phyloP scores from a whole-genome alignment of 129 eudicot genomes.

The Calendula officinalis region DNA sequence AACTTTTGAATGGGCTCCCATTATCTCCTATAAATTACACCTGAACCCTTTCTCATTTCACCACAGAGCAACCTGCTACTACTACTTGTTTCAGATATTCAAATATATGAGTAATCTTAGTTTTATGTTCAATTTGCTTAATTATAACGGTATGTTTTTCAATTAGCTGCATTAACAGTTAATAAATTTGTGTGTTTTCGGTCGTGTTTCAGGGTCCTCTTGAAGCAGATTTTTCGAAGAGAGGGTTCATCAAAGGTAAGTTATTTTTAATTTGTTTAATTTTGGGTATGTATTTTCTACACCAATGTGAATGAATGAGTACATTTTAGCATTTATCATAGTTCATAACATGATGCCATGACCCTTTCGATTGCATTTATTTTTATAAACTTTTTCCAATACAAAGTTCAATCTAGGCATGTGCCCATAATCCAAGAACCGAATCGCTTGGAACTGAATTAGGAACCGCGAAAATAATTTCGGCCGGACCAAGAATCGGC shows the following conservation, averaged over 20 bases:
- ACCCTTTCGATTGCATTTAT: too few species aligned
- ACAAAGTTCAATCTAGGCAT: too few species aligned
- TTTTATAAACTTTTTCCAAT: too few species aligned
- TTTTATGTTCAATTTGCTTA: conserved; percentile 3
- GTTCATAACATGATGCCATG: too few species aligned
- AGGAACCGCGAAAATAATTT: too few species aligned
- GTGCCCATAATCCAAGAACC: too few species aligned
- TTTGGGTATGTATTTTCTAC: conserved; percentile 3
- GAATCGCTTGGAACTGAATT: too few species aligned
- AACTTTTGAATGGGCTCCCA: background rate
- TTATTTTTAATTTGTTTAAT: background rate
- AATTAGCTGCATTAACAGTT: too few species aligned
- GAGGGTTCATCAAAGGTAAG: conserved; percentile 6
- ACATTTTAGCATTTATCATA: conserved; percentile 3
- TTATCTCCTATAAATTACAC: conserved; percentile 21
- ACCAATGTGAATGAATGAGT: conserved; percentile 1
- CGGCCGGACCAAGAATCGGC: too few species aligned
- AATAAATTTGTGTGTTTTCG: conserved; percentile 12
- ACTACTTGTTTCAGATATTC: too few species aligned
- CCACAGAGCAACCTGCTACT: conserved; percentile 12
- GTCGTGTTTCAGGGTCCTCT: conserved; percentile 10
- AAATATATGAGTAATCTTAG: background rate
- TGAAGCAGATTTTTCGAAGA: background rate
- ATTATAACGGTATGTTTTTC: background rate
- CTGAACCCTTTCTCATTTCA: conserved; percentile 15